Conservation (phyloP, 225 moss, liverwort and hornwort genomes). For the Marchantia polymorpha region DNA sequence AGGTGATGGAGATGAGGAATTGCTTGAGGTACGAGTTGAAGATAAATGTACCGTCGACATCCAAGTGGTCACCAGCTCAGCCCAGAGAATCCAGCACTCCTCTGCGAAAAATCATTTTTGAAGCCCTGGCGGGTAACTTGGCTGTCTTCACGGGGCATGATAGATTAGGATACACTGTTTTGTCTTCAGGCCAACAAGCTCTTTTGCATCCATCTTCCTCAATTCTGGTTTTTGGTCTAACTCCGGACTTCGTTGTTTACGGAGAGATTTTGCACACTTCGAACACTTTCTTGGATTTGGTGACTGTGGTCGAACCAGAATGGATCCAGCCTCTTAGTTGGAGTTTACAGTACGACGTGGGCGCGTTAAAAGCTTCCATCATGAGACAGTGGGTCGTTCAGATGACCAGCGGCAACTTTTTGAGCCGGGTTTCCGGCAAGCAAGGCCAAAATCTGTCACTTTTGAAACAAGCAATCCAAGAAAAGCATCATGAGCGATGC, state of each 20-base stretch:
- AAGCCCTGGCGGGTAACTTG: constrained; percentile 38
- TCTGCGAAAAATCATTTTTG: constrained; percentile 40
- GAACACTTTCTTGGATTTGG: constrained; percentile 31
- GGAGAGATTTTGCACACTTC: constrained; percentile 43
- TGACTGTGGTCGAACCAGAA: constrained; percentile 37
- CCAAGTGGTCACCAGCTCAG: constrained; percentile 37
- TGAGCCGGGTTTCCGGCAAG: constrained; percentile 40
- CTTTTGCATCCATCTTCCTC: constrained; percentile 42
- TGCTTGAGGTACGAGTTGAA: constrained; percentile 37
- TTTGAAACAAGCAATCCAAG: constrained; percentile 30
- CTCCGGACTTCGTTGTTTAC: constrained; percentile 42
- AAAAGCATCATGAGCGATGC: constrained; percentile 30
- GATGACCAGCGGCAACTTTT: constrained; percentile 30
- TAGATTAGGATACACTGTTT: constrained; percentile 36
- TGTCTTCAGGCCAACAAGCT: constrained; percentile 27
- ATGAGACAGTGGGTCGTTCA: constrained; percentile 36
- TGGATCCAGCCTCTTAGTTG: constrained; percentile 32
- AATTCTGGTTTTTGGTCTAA: constrained; percentile 36
- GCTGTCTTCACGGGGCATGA: constrained; percentile 43
- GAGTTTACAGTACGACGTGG: constrained; percentile 25
- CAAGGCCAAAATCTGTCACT: constrained; percentile 32
- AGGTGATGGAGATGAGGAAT: constrained; percentile 35
- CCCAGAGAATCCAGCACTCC: constrained; percentile 25
- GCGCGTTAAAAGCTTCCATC: constrained; percentile 23
- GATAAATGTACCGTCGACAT: constrained; percentile 27